phyloP scores from a whole-genome alignment of 73 alveolate species.

The Uronychia setigera region DNA sequence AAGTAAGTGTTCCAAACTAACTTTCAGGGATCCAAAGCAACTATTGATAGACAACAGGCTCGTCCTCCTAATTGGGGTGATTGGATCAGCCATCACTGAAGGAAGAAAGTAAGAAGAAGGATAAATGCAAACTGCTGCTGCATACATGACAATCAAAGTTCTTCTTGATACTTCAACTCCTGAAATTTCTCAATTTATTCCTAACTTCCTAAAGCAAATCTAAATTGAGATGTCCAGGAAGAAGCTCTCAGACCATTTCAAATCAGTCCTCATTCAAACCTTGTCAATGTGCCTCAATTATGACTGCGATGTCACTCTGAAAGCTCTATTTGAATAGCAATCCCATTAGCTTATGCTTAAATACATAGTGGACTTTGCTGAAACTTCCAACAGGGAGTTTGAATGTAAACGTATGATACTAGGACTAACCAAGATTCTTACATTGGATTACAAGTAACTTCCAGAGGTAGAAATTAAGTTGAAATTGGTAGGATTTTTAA shows the following conservation, averaged over 20 bases:
- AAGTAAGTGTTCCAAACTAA: not conserved
- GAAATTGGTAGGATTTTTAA: too few relatives aligned
- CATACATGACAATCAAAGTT: not conserved
- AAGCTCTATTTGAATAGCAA: too few relatives aligned
- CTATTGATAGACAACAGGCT: not conserved
- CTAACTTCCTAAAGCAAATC: not conserved
- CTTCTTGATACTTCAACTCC: not conserved
- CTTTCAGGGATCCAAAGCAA: not conserved
- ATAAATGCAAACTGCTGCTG: not conserved
- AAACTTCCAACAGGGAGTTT: too few relatives aligned
- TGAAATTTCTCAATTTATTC: not conserved
- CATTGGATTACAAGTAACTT: too few relatives aligned
- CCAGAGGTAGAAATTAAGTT: too few relatives aligned
- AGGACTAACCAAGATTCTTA: too few relatives aligned
- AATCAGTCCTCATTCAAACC: constrained; percentile 47
- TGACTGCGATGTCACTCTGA: too few relatives aligned
- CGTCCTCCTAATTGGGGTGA: not conserved
- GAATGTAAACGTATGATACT: too few relatives aligned
- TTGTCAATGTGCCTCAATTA: constrained; percentile 67
- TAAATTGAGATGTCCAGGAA: constrained; percentile 19
- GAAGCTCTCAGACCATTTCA: constrained; percentile 43
- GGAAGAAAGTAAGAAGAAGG: not conserved
- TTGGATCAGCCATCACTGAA: not conserved
- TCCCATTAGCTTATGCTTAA: too few relatives aligned
- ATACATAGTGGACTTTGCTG: too few relatives aligned